Evolutionary conservation across 2,329 filamentous ascomycete species (phyloP).

Genomic region (Lecanoromycetidae sp.): DNA sequence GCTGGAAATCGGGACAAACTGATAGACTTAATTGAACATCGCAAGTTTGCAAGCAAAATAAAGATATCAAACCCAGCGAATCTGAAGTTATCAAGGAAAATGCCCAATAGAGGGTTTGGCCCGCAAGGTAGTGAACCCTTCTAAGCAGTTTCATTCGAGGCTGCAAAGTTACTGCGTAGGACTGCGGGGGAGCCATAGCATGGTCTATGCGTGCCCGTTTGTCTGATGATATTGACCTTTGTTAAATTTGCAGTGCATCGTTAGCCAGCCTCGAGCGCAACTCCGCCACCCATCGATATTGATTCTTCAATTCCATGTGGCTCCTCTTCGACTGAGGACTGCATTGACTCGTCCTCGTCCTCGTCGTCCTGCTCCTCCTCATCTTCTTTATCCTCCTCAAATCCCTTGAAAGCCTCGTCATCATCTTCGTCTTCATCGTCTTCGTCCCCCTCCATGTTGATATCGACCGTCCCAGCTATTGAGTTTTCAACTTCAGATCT

Average conservation of each 20-base stretch:
- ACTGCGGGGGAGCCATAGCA: too few species aligned
- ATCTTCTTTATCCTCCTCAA: constrained; percentile 2
- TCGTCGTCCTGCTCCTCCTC: neutral
- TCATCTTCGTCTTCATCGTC: neutral
- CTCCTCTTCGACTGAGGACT: neutral
- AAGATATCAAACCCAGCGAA: too few species aligned
- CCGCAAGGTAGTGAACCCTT: too few species aligned
- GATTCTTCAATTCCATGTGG: neutral
- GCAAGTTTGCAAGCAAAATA: too few species aligned
- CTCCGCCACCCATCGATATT: neutral
- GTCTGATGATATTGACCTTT: constrained; percentile 13
- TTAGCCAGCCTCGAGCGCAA: neutral
- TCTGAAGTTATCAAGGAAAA: too few species aligned
- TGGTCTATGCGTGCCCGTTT: too few species aligned
- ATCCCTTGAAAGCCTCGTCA: constrained; percentile 10
- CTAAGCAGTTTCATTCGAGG: too few species aligned
- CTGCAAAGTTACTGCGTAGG: too few species aligned
- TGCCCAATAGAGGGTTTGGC: too few species aligned
- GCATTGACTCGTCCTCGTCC: neutral
- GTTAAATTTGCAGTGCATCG: neutral
- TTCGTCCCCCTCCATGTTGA: neutral
- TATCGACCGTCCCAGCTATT: neutral
- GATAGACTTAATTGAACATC: too few species aligned
- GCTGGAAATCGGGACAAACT: too few species aligned
- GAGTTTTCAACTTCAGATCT: constrained; percentile 47